Percentiles rank a stretch among this genome's conserved stretches.
Conservation (phyloP, 106 monocot species). For the Platanthera guangdongensis region DNA sequence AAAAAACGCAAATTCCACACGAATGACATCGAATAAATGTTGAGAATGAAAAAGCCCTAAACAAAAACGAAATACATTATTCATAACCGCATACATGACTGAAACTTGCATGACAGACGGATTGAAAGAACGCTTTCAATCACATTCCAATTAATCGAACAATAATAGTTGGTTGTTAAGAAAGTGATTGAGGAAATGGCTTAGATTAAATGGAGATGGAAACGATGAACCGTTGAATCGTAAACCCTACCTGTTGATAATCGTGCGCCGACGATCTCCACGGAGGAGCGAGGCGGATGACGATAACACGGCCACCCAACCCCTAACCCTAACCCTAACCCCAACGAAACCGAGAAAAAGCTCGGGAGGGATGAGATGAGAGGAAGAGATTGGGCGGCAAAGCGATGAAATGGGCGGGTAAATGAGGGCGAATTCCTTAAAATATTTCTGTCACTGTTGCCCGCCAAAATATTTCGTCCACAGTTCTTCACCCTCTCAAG, state of each 20-base stretch:
- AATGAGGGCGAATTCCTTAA: background rate
- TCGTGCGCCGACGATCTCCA: background rate
- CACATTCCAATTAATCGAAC: background rate
- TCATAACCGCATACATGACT: too few species aligned
- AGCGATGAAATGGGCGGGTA: conserved; percentile 5
- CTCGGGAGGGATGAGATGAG: background rate
- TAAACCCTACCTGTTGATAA: background rate
- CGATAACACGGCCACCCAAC: background rate
- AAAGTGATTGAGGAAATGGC: background rate
- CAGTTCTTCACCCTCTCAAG: background rate
- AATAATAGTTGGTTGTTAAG: background rate
- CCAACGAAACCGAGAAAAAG: background rate
- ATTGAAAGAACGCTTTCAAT: background rate
- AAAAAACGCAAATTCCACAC: too few species aligned
- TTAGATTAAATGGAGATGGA: background rate
- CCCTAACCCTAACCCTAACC: background rate
- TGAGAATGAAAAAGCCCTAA: too few species aligned
- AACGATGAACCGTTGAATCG: background rate
- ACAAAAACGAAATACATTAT: too few species aligned
- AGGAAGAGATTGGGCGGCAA: background rate
- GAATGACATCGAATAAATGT: too few species aligned
- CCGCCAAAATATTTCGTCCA: conserved; percentile 5
- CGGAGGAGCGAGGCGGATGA: background rate
- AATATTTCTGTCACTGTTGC: background rate
- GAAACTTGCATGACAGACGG: background rate